Conservation (phyloP, 805 yeast species). For the Teunomyces kruisii region DNA sequence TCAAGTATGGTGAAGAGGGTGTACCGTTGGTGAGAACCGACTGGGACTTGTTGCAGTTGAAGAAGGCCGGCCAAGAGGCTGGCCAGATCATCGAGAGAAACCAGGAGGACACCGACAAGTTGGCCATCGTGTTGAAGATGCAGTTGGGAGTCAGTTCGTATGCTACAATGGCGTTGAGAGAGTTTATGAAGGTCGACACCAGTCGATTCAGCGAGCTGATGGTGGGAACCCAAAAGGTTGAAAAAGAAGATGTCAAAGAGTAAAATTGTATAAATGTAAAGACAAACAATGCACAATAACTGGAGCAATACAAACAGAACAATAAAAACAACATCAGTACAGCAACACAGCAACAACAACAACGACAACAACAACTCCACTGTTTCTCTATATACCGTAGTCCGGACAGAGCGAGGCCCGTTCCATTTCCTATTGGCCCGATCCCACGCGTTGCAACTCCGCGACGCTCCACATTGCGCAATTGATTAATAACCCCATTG, state of each 20-base stretch:
- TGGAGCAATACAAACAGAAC: no score
- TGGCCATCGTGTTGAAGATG: conserved; percentile 74
- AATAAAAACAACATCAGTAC: no score
- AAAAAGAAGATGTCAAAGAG: not conserved
- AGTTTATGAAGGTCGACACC: conserved; percentile 78
- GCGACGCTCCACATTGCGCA: no score
- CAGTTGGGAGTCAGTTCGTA: conserved; percentile 84
- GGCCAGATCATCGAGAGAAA: conserved; percentile 12
- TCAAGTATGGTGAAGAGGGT: conserved; percentile 60
- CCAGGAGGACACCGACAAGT: conserved; percentile 40
- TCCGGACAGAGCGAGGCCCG: no score
- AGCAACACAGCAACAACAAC: not conserved
- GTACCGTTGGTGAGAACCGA: conserved; percentile 82
- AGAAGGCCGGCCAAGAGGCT: conserved; percentile 25
- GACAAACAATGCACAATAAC: no score
- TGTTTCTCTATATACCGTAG: no score
- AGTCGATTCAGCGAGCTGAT: conserved; percentile 31
- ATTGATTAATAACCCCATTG: no score
- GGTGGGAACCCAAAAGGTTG: conserved; percentile 5
- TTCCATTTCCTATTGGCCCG: no score
- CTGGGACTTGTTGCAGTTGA: conserved; percentile 42
- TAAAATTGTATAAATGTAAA: no score
- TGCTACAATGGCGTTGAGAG: conserved; percentile 97
- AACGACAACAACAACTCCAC: not conserved
- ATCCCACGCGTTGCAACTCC: no score